Evolutionary conservation across 352 stramenopile genomes (phyloP), one percentile per base, ranked within the genome.

Genomic region (Pythium myriotylum): DNA sequence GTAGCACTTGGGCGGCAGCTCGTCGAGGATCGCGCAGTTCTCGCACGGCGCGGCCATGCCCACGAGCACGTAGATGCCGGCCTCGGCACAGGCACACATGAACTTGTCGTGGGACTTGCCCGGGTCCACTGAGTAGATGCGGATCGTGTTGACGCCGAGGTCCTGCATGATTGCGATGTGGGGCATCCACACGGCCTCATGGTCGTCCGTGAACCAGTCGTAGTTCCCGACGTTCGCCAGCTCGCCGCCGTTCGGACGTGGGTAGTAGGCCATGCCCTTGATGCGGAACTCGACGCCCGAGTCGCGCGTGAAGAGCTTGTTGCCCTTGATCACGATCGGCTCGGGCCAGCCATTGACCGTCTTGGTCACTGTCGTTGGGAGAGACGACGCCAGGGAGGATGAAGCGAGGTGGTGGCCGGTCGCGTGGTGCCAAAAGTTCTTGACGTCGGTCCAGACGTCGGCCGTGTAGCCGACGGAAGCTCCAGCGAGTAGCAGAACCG

Each of bases 221-320:
- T 91, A 74, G 55, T 79, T 85, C 52, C 65, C 70, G 5, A 68
- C 64, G 12, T 52, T 51, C 2, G 76, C 58, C 0, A 81, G 41
- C 43, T 77, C 68, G 9, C 84, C 84, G 12, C 27, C 57, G 42
- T 93, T 93, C 8, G 84, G 79, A 3, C 80, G 75, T 9, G 81
- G 80, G 62, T 86, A 91, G 64, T 91, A 91, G 8, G 73, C 79
- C 67, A 91, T 85, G 41, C 84, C 84, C 48, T 81, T 79, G 19
- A 90, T 73, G 14, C 76, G 75, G 65, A 92, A 81, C 53, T 89
- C 77, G 49, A 74, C 45, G 0, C 72, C 72, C 0, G 71, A 79
- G 0, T 62, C 50, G 12, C 63, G 76, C 63, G 87, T 66, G 43
- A 89, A 89, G 55, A 88, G 80, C 54, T 86, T 87, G 72, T 86